phyloP scores from a whole-genome alignment of 2,329 filamentous ascomycete species.

The Rhynchosporium agropyri region DNA sequence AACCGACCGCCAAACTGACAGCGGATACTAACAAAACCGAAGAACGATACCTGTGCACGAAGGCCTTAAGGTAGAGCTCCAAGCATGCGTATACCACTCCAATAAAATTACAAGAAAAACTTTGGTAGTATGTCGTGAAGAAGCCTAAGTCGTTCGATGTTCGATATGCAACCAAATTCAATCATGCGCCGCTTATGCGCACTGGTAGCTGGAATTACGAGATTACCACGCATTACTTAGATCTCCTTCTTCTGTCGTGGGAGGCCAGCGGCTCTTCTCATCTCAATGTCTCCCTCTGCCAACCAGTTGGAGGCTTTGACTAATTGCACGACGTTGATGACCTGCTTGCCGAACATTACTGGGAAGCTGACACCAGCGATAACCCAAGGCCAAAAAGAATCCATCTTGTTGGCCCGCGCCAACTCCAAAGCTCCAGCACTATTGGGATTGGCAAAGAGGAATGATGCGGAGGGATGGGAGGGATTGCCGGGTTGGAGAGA shows the following conservation, averaged over 20 bases:
- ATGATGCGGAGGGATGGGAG: conserved; percentile 67
- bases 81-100: conserved; percentile 21
- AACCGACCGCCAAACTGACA: conserved; percentile 22
- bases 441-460: conserved; percentile 86
- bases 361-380: conserved; percentile 79
- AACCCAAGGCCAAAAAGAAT: conserved; percentile 75
- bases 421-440: conserved; percentile 91
- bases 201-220: not conserved
- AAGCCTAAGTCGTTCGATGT: conserved; percentile 20
- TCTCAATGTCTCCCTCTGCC: conserved; percentile 82
- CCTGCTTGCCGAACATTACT: conserved; percentile 88
- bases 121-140: conserved; percentile 8
- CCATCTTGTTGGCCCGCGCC: conserved; percentile 91
- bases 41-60: conserved; percentile 23
- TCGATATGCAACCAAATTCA: conserved; percentile 13
- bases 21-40: conserved; percentile 25
- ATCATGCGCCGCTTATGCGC: conserved; percentile 13
- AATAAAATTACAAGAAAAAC: conserved; percentile 31
- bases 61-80: conserved; percentile 3
- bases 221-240: conserved; percentile 20
- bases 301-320: conserved; percentile 91
- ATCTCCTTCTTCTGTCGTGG: conserved; percentile 49
- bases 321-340: conserved; percentile 92
- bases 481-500: conserved; percentile 67
- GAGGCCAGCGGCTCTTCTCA: conserved; percentile 59